Percentiles rank a stretch among this genome's conserved stretches.
Evolutionary conservation across 495 filamentous ascomycete genomes (phyloP).

Genomic region (Ramalina intermedia): DNA sequence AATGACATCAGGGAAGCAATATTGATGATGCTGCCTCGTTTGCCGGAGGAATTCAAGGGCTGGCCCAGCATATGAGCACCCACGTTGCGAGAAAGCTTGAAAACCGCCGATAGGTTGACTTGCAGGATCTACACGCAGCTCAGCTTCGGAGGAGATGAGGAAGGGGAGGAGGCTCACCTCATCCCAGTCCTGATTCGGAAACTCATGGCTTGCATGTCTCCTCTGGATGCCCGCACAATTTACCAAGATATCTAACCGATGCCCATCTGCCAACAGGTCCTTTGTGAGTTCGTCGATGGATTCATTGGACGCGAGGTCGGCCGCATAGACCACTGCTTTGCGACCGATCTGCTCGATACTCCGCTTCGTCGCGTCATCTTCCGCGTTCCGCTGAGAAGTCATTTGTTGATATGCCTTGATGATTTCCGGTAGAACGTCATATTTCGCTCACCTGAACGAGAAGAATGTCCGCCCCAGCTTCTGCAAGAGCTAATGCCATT

Average conservation of each 20-base stretch:
- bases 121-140: conserved; percentile 47
- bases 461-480: conserved; percentile 72
- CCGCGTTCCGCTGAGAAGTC: conserved; percentile 41
- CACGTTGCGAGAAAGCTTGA: conserved; percentile 69
- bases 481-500: conserved; percentile 67
- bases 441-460: conserved; percentile 36
- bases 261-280: conserved; percentile 40
- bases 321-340: conserved; percentile 51
- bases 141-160: background rate
- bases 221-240: conserved; percentile 82
- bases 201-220: conserved; percentile 59
- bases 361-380: conserved; percentile 47
- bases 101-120: conserved; percentile 72
- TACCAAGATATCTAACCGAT: conserved; percentile 54
- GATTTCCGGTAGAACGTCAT: background rate
- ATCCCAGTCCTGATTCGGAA: conserved; percentile 74
- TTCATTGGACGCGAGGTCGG: conserved; percentile 51
- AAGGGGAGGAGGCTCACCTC: conserved; percentile 30
- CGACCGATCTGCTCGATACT: conserved; percentile 50
- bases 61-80: conserved; percentile 69
- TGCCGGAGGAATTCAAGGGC: conserved; percentile 35
- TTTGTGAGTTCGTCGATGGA: conserved; percentile 50
- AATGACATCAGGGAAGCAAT: conserved; percentile 72
- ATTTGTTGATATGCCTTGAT: background rate
- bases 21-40: conserved; percentile 71